These are phyloP conservation scores for Gleditsia sinensis DNA, from an alignment of 306 rosid genomes.

Conservation along the genomic window DNA sequence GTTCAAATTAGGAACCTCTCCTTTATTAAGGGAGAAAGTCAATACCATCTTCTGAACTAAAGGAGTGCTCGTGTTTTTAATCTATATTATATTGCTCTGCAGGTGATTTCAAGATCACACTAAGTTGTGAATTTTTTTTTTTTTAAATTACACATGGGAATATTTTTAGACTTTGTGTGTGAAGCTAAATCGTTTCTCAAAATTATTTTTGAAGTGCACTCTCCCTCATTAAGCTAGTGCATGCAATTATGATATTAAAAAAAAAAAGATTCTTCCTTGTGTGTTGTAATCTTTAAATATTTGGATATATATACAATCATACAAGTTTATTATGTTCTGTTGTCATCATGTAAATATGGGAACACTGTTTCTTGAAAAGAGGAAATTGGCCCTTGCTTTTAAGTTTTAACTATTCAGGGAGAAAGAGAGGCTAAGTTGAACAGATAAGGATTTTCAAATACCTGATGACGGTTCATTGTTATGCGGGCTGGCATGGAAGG, in stretches of 20 bases:
- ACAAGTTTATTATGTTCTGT: not conserved
- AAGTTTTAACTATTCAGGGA: not conserved
- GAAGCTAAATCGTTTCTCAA: no score
- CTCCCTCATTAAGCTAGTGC: no score
- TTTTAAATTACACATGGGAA: no score
- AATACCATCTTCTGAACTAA: conserved; percentile 22
- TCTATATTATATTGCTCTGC: conserved; percentile 6
- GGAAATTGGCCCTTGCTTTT: conserved; percentile 10
- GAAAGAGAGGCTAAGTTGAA: not conserved
- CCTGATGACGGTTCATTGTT: conserved; percentile 38
- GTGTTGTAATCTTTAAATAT: no score
- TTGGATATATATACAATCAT: no score
- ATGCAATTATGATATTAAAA: no score
- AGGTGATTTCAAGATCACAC: conserved; percentile 2
- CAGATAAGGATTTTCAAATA: conserved; percentile 21
- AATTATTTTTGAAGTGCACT: no score
- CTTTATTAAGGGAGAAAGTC: conserved; percentile 29
- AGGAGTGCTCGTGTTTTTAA: not conserved
- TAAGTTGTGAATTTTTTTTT: no score
- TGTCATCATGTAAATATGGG: conserved; percentile 17
- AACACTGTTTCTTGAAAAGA: conserved; percentile 11
- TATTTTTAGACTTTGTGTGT: no score
- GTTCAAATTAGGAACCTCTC: conserved; percentile 31
- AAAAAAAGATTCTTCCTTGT: no score
- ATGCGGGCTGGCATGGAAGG: conserved; percentile 39